Evolutionary conservation across 441 rosid genomes (phyloP).

Genomic region (Gossypium aridum): DNA sequence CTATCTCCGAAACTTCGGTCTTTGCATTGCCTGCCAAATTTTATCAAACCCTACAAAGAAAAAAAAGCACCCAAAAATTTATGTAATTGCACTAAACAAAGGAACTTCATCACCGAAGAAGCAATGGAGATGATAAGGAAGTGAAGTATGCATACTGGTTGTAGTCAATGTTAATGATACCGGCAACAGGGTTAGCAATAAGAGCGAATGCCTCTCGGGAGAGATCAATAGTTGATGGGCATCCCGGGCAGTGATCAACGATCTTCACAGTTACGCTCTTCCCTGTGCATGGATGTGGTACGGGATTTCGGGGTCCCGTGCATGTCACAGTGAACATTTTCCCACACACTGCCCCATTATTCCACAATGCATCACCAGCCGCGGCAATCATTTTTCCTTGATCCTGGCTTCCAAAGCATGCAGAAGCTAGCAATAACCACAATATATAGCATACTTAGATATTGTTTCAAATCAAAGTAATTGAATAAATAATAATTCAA

Average conservation of each 20-base stretch:
- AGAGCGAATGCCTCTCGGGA: conserved; percentile 21
- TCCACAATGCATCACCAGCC: conserved; percentile 22
- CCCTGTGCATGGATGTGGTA: conserved; percentile 24
- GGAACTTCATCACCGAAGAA: background rate
- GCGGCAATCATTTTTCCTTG: conserved; percentile 19
- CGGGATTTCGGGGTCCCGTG: conserved; percentile 15
- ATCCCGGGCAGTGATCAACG: conserved; percentile 13
- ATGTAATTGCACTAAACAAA: background rate
- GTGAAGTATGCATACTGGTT: conserved; percentile 6
- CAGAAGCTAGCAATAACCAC: conserved; percentile 5
- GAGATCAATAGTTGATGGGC: conserved; percentile 17
- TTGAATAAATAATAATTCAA: background rate
- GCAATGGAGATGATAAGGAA: background rate
- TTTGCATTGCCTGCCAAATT: background rate
- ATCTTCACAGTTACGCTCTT: conserved; percentile 19
- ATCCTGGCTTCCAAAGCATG: conserved; percentile 11
- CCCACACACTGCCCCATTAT: conserved; percentile 21
- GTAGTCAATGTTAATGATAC: conserved; percentile 25
- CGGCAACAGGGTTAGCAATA: conserved; percentile 22
- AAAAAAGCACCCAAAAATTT: background rate
- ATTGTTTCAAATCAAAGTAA: background rate
- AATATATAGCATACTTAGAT: background rate
- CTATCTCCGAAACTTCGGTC: background rate
- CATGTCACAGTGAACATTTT: conserved; percentile 20
- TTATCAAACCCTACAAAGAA: background rate